These are phyloP conservation scores for Pilatotrama ljubarskyi DNA, from an alignment of 768 basidiomycete species.

Conservation along the genomic window DNA sequence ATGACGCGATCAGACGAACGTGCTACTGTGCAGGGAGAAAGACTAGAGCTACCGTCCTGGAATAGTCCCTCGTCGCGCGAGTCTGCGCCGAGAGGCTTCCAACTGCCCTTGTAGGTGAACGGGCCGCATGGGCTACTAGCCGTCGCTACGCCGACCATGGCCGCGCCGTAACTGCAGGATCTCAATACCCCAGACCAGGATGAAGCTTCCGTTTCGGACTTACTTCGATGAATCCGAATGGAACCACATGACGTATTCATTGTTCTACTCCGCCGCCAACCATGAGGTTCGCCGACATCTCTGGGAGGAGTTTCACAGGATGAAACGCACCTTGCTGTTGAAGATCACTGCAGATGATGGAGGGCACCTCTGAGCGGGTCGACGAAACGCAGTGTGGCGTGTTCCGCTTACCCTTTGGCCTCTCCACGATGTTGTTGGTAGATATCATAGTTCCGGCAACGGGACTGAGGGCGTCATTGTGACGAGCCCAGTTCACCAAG, in stretches of 20 bases:
- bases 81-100: conserved; percentile 56
- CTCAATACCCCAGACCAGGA: background rate
- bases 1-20: background rate
- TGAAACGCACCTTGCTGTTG: conserved; percentile 45
- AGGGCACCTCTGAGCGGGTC: background rate
- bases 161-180: conserved; percentile 55
- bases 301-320: background rate
- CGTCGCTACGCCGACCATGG: conserved; percentile 61
- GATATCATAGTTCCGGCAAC: conserved; percentile 57
- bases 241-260: conserved; percentile 73
- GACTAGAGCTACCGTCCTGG: conserved; percentile 46
- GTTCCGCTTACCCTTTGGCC: conserved; percentile 52
- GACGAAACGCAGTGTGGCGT: background rate
- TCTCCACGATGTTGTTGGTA: conserved; percentile 56
- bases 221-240: conserved; percentile 64
- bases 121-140: conserved; percentile 61
- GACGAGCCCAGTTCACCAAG: conserved; percentile 54
- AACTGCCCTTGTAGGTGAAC: conserved; percentile 55
- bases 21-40: too few species aligned
- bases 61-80: conserved; percentile 62
- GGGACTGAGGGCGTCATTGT: conserved; percentile 58
- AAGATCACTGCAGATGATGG: conserved; percentile 45
- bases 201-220: conserved; percentile 5
- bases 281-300: background rate
- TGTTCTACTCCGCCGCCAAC: conserved; percentile 38